Percentiles rank a stretch among this genome's conserved stretches.
These are phyloP conservation scores for Didymosphaeria variabile DNA, from an alignment of 2,329 filamentous ascomycete species.

Conservation along the genomic window DNA sequence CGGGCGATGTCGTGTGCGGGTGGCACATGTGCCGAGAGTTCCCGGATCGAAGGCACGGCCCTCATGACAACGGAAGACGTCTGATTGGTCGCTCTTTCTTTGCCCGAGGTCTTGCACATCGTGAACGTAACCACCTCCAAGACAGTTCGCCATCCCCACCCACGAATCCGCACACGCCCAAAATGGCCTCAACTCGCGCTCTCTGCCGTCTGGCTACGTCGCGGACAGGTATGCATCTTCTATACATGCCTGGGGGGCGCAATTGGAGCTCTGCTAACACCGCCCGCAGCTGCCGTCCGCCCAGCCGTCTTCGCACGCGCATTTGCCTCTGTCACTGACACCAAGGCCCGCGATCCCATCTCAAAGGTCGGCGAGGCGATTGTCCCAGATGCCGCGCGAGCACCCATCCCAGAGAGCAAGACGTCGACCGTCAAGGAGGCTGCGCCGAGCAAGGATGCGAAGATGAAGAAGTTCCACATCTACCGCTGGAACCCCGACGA, in stretches of 20 bases:
- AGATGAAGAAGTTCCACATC: constrained; percentile 95
- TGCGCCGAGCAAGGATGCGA: constrained; percentile 63
- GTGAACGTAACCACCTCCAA: constrained; percentile 17
- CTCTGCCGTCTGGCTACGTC: constrained; percentile 49
- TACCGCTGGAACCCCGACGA: constrained; percentile 98
- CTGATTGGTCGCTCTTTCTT: constrained; percentile 17
- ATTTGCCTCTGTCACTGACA: constrained; percentile 50
- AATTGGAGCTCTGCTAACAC: constrained; percentile 39
- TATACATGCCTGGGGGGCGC: constrained; percentile 12
- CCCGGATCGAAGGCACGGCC: constrained; percentile 16
- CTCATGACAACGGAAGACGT: constrained; percentile 7
- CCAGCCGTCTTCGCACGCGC: constrained; percentile 49
- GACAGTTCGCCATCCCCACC: constrained; percentile 24
- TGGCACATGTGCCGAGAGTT: constrained; percentile 17
- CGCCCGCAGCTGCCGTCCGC: constrained; percentile 44
- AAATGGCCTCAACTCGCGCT: constrained; percentile 51
- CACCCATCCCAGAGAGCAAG: constrained; percentile 58
- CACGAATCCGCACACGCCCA: constrained; percentile 35
- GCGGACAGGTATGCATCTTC: constrained; percentile 44
- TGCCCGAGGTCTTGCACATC: constrained; percentile 19
- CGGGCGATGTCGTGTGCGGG: constrained; percentile 11
- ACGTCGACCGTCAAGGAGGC: constrained; percentile 70
- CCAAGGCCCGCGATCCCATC: constrained; percentile 43
- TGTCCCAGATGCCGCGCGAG: constrained; percentile 35
- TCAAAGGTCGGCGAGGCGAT: constrained; percentile 43